Evolutionary conservation across 345 rosid species (phyloP).

Genomic region (Sonneratia caseolaris): DNA sequence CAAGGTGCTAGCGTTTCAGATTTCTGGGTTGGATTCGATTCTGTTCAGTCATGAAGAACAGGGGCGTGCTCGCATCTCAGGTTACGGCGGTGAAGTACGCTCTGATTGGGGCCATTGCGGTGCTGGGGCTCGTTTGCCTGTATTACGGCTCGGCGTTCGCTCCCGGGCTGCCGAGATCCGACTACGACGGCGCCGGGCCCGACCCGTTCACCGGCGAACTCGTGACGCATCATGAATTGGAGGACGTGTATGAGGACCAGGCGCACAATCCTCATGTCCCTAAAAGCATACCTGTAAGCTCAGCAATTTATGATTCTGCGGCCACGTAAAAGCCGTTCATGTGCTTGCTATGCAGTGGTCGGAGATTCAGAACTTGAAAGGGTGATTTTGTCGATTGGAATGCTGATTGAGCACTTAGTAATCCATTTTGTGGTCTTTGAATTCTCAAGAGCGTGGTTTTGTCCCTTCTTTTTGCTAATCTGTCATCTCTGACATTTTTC

Average conservation of each 20-base stretch:
- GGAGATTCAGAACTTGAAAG: not conserved
- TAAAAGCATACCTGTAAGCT: conserved; percentile 59
- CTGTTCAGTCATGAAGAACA: conserved; percentile 32
- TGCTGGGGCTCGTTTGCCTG: conserved; percentile 62
- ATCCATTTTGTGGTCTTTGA: not conserved
- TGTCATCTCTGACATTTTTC: not conserved
- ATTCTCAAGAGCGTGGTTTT: not conserved
- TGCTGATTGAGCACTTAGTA: not conserved
- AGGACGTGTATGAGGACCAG: conserved; percentile 25
- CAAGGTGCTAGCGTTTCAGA: not conserved
- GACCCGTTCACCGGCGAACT: conserved; percentile 28
- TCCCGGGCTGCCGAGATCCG: conserved; percentile 57
- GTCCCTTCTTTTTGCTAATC: not conserved
- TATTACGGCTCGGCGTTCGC: conserved; percentile 70
- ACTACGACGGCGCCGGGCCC: conserved; percentile 20
- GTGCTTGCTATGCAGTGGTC: not conserved
- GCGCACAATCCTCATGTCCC: conserved; percentile 32
- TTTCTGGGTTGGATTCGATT: not conserved
- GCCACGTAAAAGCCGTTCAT: not conserved
- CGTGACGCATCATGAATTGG: conserved; percentile 19
- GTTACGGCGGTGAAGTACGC: conserved; percentile 30
- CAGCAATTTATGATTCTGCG: not conserved
- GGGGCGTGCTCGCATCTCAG: conserved; percentile 43
- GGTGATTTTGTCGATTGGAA: not conserved
- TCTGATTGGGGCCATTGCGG: conserved; percentile 43